Conservation (phyloP, 164 flowering plant species). For the Akebia trifoliata region DNA sequence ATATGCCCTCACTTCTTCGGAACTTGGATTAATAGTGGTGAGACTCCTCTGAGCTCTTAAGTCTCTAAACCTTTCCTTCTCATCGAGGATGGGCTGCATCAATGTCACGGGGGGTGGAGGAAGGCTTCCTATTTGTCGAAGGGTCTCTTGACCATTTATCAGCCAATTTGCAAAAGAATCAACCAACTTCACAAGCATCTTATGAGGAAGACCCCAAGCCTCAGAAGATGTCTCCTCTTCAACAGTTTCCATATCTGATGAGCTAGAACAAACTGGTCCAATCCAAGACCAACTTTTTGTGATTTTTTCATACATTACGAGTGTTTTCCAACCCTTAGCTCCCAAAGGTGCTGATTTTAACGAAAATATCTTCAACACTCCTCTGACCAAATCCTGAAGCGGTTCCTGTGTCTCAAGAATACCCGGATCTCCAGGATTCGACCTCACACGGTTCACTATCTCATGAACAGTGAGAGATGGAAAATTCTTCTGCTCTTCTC, state of each 20-base stretch:
- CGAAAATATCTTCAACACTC: conserved; percentile 78
- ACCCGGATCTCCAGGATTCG: conserved; percentile 92
- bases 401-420: conserved; percentile 97
- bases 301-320: conserved; percentile 62
- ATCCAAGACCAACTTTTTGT: conserved; percentile 86
- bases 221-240: conserved; percentile 79
- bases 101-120: conserved; percentile 75
- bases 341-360: conserved; percentile 94
- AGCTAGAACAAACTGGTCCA: conserved; percentile 53
- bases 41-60: conserved; percentile 93
- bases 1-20: conserved; percentile 82
- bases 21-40: conserved; percentile 73
- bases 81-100: conserved; percentile 69
- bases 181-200: conserved; percentile 94
- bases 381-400: conserved; percentile 91
- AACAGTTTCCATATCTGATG: conserved; percentile 46
- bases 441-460: conserved; percentile 75
- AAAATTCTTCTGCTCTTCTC: conserved; percentile 33
- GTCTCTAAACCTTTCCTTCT: conserved; percentile 90
- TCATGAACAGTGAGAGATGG: conserved; percentile 83
- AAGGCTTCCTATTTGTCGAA: conserved; percentile 86
- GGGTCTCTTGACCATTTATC: conserved; percentile 90
- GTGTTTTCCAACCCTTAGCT: conserved; percentile 91
- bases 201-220: conserved; percentile 86
- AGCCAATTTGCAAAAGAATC: conserved; percentile 98